phyloP scores from a whole-genome alignment of 176 grass and related monocot species.

The Musa troglodytarum region DNA sequence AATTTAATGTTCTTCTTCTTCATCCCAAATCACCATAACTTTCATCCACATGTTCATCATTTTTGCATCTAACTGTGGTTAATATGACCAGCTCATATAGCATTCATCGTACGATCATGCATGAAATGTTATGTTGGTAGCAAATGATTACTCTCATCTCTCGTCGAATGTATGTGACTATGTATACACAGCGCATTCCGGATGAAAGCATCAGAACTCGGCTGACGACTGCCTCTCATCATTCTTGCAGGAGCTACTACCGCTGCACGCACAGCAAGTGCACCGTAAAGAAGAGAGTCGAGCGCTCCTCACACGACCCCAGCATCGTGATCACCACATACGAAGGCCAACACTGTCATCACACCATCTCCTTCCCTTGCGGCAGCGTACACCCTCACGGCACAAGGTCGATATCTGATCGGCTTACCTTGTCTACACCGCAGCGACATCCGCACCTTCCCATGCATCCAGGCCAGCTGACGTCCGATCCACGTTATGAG shows the following conservation, averaged over 20 bases:
- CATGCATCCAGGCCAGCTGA: background rate
- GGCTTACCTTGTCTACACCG: background rate
- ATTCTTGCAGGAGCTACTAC: slow-evolving; percentile 4
- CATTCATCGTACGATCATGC: too few relatives aligned
- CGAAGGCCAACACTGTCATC: background rate
- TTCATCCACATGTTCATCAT: too few relatives aligned
- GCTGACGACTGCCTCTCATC: too few relatives aligned
- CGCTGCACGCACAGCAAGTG: slow-evolving; percentile 7
- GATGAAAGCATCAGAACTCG: too few relatives aligned
- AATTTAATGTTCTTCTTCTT: too few relatives aligned
- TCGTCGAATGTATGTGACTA: too few relatives aligned
- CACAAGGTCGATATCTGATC: background rate
- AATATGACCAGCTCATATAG: too few relatives aligned
- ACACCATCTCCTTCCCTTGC: background rate
- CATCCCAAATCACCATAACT: too few relatives aligned
- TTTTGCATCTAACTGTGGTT: too few relatives aligned
- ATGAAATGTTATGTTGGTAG: too few relatives aligned
- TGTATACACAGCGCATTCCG: too few relatives aligned
- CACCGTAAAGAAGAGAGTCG: background rate
- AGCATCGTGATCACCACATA: background rate
- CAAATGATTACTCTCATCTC: too few relatives aligned
- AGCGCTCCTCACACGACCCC: background rate
- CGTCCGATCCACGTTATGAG: background rate
- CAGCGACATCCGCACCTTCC: background rate
- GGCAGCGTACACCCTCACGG: background rate